Base-by-base conservation (phyloP, 495 filamentous ascomycete species). In the Penicilliopsis zonata region DNA sequence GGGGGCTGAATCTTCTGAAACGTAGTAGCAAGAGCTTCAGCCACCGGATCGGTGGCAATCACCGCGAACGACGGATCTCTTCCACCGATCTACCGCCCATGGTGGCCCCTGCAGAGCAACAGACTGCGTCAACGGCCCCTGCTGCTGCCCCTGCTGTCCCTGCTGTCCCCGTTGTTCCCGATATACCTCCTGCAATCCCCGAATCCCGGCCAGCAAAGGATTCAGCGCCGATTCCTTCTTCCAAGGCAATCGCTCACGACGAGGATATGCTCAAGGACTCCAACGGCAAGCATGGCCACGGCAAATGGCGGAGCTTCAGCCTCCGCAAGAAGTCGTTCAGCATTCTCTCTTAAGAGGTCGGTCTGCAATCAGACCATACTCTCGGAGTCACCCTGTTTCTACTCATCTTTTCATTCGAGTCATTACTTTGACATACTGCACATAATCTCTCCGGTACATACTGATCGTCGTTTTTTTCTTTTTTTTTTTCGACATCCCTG, bases 1-100 rank as follows among this genome's bases (percentile, higher is more conserved):
- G 59, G 13, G 52, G 70, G 8, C 50, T 80, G 13, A 60, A 49
- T 31, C 55, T 72, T 16, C 67, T 79, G 36, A 53, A 63, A 31
- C 61, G 67, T 18, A 60, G 60, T 22, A 75, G 70, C 42, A 78
- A 76, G 53, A 81, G 74, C 50, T 50, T 78, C 52, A 61, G 75
- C 38, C 61, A 68, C 2, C 67, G 49, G 52, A 13, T 44, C 60
- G 2, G n/a, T n/a, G 42, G 42, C 43, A 57, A 55, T 34, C 50
- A 63, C 24, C 55, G 58, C 38, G 53, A 59, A 17, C 47, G 45
- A 13, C 52, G 54, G 14, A 33, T 41, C 1, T 52, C 57, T n/a
- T 45, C 50, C 10, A 53, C 61, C 0, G 49, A 53, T 35, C 28
- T 55, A 10, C 40, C 49, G 4, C 28, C 32, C 1, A 25, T 43